A percentile compares a stretch with the other conserved stretches of the same genome.
Evolutionary conservation across 129 eudicot species (phyloP).

Genomic region (Logfia minima): DNA sequence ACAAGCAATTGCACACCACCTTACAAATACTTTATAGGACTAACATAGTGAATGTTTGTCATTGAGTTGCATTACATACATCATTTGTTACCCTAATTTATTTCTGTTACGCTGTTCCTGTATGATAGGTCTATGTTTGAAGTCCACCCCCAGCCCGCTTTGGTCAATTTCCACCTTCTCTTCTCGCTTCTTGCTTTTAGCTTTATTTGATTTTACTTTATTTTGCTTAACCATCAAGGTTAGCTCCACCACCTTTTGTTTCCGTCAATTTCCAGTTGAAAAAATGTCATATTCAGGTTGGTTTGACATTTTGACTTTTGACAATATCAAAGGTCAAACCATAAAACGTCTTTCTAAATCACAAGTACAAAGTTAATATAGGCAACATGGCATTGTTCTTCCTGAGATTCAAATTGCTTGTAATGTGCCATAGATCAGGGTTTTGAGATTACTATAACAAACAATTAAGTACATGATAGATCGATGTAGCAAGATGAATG

Average conservation of each 20-base stretch:
- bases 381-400: conserved; percentile 16
- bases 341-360: conserved; percentile 2
- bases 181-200: background rate
- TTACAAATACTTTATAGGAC: background rate
- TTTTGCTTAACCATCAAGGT: conserved; percentile 36
- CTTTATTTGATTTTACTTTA: background rate
- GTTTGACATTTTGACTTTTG: conserved; percentile 17
- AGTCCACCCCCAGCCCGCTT: conserved; percentile 1
- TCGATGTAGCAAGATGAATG: background rate
- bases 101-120: background rate
- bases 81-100: background rate
- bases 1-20: background rate
- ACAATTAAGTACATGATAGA: background rate
- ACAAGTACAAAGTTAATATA: background rate
- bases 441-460: background rate
- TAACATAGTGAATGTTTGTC: background rate
- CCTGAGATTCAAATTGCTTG: background rate
- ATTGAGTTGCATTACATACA: background rate
- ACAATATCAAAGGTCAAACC: conserved; percentile 3
- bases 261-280: conserved; percentile 9
- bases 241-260: conserved; percentile 18
- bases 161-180: background rate
- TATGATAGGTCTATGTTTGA: background rate
- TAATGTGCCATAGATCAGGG: conserved; percentile 5
- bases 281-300: conserved; percentile 11